Evolutionary conservation across 495 filamentous ascomycete species (phyloP).

Genomic region (Penicillium crystallinum): DNA sequence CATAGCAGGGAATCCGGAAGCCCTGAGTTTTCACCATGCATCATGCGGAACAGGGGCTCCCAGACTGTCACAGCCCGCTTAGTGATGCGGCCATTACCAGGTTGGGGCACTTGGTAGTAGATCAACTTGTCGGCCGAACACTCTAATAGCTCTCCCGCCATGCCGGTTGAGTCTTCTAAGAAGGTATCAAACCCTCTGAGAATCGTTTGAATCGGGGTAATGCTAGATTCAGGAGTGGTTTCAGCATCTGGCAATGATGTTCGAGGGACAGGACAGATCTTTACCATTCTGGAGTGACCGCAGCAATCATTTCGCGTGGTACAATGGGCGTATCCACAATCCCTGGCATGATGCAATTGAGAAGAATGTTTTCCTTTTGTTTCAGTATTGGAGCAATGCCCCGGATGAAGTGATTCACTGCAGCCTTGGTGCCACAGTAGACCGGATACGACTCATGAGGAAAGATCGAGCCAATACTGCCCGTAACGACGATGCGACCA

Average conservation of each 20-base stretch:
- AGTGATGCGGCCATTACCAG: slow-evolving; percentile 23
- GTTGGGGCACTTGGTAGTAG: slow-evolving; percentile 18
- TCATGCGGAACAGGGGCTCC: slow-evolving; percentile 28
- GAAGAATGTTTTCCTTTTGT: slow-evolving; percentile 24
- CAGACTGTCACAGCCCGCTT: slow-evolving; percentile 26
- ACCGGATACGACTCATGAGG: slow-evolving; percentile 24
- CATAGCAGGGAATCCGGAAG: slow-evolving; percentile 23
- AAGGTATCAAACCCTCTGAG: slow-evolving; percentile 22
- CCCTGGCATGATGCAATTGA: slow-evolving; percentile 28
- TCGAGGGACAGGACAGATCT: background rate
- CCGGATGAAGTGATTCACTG: slow-evolving; percentile 25
- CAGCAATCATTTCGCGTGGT: slow-evolving; percentile 23
- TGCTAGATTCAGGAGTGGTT: slow-evolving; percentile 3
- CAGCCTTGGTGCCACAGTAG: slow-evolving; percentile 29
- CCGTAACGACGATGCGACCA: slow-evolving; percentile 24
- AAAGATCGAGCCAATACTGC: slow-evolving; percentile 23
- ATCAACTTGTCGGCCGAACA: slow-evolving; percentile 25
- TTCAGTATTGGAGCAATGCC: slow-evolving; percentile 24
- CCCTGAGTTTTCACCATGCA: slow-evolving; percentile 24
- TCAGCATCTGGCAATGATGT: background rate
- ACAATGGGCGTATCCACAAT: slow-evolving; percentile 27
- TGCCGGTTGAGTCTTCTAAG: slow-evolving; percentile 23
- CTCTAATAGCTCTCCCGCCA: slow-evolving; percentile 25
- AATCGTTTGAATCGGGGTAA: slow-evolving; percentile 23
- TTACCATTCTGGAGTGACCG: slow-evolving; percentile 25